Evolutionary conservation across 768 basidiomycete species (phyloP), one percentile per base, ranked within the genome.

Genomic region (Boletus insuetus): DNA sequence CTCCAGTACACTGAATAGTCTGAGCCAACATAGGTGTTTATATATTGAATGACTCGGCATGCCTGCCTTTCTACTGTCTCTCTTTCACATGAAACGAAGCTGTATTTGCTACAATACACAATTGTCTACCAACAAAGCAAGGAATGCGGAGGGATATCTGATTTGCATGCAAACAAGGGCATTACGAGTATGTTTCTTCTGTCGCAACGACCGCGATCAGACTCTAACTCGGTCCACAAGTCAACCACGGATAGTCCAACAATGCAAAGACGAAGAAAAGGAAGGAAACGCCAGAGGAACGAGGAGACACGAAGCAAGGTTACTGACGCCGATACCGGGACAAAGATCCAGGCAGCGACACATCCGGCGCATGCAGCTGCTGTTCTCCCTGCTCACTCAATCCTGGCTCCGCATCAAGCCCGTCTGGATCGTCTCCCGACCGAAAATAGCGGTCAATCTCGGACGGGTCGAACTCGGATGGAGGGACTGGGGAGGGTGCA

Each of bases 381-480:
- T 44, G 26, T 16, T 16, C 32, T 7, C n/a, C 54, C n/a, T 44
- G 32, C 26, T 12, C 44, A 22, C 37, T 49, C 34, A 54, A 37
- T 9, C n/a, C 49, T 43, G 35, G 39, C 3, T 62, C 56, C 20
- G 34, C 52, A 10, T 12, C 26, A 3, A 46, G 13, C 10, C 26
- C 29, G n/a, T 56, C 51, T n/a, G 48, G 48, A 22, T 64, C 68
- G n/a, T 69, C 67, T 7, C 60, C 55, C 37, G 70, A 62, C 48
- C 82, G 79, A 69, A 91, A 91, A 71, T 91, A 91, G 46, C 78
- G 77, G 56, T 90, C 89, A 75, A 90, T 84, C 64, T 91, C 89
- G 12, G 81, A 81, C 39, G 75, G 80, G 58, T 88, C 86, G 56
- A 89, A 89, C 43, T 83, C 82, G 38, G 78, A 78, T n/a, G 72